Percentiles rank a stretch among this genome's conserved stretches.
These are phyloP conservation scores for Fusarium oligoseptatum DNA, from an alignment of 2,329 filamentous ascomycete species.

Conservation along the genomic window DNA sequence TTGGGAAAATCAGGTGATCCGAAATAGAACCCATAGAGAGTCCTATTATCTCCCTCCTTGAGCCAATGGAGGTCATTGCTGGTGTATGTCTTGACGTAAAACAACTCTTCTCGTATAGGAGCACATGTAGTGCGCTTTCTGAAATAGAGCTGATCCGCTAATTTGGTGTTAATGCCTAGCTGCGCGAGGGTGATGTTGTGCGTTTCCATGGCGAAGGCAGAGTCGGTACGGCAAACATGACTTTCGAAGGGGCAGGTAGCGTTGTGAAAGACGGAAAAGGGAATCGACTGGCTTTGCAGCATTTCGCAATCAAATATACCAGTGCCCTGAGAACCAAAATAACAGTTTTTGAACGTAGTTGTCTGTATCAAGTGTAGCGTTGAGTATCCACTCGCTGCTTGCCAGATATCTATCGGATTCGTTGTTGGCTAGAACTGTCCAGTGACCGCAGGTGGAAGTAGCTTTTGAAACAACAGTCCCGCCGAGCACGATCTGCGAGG, in stretches of 20 bases:
- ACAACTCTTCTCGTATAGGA: background rate
- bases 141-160: slow-evolving; percentile 1
- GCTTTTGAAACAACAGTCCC: background rate
- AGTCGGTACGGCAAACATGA: background rate
- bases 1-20: background rate
- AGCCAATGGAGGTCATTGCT: background rate
- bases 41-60: background rate
- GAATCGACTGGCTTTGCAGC: background rate
- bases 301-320: background rate
- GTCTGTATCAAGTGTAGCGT: background rate
- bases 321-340: background rate
- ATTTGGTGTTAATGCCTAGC: background rate
- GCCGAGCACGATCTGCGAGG: background rate
- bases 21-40: background rate
- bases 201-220: background rate
- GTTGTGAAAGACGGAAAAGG: background rate
- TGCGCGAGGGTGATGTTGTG: background rate
- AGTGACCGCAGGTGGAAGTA: background rate
- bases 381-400: no score
- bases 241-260: background rate
- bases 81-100: background rate
- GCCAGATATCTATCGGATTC: background rate
- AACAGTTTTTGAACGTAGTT: background rate
- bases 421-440: background rate
- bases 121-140: background rate